Conservation (phyloP, 306 rosid species). For the Dryas octopetala region DNA sequence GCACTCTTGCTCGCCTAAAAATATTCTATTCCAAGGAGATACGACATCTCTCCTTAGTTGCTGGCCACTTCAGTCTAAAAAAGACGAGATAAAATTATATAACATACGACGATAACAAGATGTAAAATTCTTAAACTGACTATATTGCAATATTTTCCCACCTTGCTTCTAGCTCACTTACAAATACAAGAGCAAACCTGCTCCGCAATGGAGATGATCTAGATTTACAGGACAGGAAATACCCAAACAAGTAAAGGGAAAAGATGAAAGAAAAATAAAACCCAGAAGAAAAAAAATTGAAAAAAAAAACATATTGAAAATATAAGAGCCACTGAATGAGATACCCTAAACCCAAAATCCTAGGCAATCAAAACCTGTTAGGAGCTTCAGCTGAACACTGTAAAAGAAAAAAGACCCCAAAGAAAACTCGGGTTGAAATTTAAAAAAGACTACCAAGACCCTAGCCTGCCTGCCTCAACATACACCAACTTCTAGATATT, state of each 20-base stretch:
- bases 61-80: too few relatives aligned
- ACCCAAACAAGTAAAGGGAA: conserved; percentile 38
- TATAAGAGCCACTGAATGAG: conserved; percentile 32
- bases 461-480: conserved; percentile 46
- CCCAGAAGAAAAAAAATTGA: background rate
- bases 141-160: conserved; percentile 80
- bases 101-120: too few relatives aligned
- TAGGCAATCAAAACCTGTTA: conserved; percentile 64
- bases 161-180: conserved; percentile 76
- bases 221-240: conserved; percentile 83
- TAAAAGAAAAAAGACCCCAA: conserved; percentile 39
- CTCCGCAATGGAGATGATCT: conserved; percentile 53
- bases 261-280: background rate
- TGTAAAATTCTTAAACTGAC: conserved; percentile 31
- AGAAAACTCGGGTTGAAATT: conserved; percentile 36
- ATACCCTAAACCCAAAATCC: conserved; percentile 64
- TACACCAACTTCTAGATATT: conserved; percentile 37
- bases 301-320: conserved; percentile 25
- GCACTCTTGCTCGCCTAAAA: too few relatives aligned
- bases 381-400: conserved; percentile 56
- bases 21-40: too few relatives aligned
- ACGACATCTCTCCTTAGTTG: too few relatives aligned
- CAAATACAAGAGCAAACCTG: conserved; percentile 51
- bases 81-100: too few relatives aligned
- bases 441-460: conserved; percentile 31